Base-by-base conservation (phyloP, 148 eudicot genomes). In the Nepenthes gracilis region DNA sequence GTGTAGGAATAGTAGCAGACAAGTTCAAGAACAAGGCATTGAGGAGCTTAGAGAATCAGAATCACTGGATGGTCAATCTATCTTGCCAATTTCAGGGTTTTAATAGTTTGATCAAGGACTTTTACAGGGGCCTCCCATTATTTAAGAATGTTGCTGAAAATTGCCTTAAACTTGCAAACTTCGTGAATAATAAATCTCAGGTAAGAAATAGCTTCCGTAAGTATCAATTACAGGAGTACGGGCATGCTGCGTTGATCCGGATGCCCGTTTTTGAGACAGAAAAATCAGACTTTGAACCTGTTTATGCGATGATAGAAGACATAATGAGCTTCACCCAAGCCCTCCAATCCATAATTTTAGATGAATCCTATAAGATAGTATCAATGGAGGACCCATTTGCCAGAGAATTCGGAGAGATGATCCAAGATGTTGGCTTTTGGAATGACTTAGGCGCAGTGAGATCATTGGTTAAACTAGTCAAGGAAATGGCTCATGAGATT, bases 31-130 rank as follows among this genome's bases (percentile, higher is more conserved):
- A 70, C 63, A 66, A 82, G 60, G 88, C 90, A 9, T 78, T 93
- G 72, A 80, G 63, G 82, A 84, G 78, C 73, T 72, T 93, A 45
- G 98, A 93, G 76, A 59, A 56, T 65, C 94, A 79, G 60, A 76
- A 88, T 76, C 96, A 74, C 14, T 93, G 96, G 96, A 88, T 93
- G 98, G 78, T 93, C 38, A 93, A 93, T 50, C 80, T 88, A 35
- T 77, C 80, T 36, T 93, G 98, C 72, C 98, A 93, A 73, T 79
- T 66, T 66, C 91, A 79, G 48, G 98, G 83, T 12, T 77, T 93
- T 52, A 62, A 55, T 70, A 74, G 81, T 58, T 75, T 93, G 81
- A 79, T 93, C 55, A 84, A 93, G 78, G 96, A 93, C 64, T 88
- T 93, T 15, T 75, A 64, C 36, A 77, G 76, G 56, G 98, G 80